These are phyloP conservation scores for Mycena metata DNA, from an alignment of 768 basidiomycete genomes.

Conservation along the genomic window DNA sequence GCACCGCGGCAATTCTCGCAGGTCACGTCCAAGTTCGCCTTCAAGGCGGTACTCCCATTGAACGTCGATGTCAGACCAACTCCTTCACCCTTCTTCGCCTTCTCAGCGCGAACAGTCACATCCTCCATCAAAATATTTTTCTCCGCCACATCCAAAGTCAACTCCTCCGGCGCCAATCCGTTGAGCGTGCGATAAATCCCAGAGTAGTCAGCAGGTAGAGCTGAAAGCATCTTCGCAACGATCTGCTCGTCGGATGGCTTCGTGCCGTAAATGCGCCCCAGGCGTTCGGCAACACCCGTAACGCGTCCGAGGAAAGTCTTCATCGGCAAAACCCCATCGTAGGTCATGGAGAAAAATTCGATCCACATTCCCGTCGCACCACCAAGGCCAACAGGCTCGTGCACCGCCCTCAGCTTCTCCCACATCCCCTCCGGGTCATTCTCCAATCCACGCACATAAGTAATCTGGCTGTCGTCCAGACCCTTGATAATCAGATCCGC, in stretches of 20 bases:
- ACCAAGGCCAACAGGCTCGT: conserved; percentile 12
- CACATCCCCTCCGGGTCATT: conserved; percentile 10
- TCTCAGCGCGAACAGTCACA: neutral
- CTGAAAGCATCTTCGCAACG: conserved; percentile 1
- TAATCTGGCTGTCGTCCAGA: conserved; percentile 10
- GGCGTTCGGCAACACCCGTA: conserved; percentile 3
- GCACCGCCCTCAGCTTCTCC: conserved; percentile 10
- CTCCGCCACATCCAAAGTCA: conserved; percentile 4
- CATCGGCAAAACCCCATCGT: conserved; percentile 18
- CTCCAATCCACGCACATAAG: conserved; percentile 11
- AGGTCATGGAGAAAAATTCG: conserved; percentile 4
- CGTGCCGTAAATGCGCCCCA: conserved; percentile 1
- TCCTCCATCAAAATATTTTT: conserved; percentile 19
- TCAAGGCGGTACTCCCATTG: neutral
- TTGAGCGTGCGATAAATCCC: conserved; percentile 14
- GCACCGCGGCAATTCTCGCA: conserved; percentile 6
- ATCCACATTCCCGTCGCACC: no score
- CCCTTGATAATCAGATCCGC: conserved; percentile 10
- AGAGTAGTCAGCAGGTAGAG: no score
- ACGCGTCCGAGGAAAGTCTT: conserved; percentile 15
- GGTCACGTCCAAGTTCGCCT: neutral
- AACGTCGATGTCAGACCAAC: neutral
- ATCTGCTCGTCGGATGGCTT: neutral
- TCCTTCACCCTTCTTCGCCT: neutral
- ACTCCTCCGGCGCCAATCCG: neutral